Base-by-base conservation (phyloP, 2,329 filamentous ascomycete genomes). In the Penicillium sp. region DNA sequence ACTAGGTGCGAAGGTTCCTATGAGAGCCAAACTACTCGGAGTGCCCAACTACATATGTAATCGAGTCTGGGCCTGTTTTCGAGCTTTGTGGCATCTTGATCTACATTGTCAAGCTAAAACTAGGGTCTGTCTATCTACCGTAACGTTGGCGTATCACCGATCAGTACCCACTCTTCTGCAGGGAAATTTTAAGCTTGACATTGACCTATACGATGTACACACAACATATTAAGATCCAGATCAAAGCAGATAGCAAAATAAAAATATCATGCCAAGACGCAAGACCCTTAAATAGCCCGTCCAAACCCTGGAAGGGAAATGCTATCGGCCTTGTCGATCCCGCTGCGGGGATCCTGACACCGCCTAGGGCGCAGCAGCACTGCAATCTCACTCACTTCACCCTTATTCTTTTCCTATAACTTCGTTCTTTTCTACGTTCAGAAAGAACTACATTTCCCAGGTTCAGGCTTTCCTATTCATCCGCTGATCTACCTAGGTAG, bases 271-370 rank as follows among this genome's bases (percentile, higher is more conserved):
- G 47, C 47, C 47, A 49, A 49, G 47, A 32, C 28, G 24, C 15
- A 45, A 29, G 43, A 41, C 43, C 31, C 24, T 42, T 17, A 42
- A 37, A 32, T 47, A 47, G 37, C 12, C 35, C 17, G 31, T 22
- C 7, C 7, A 40, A 29, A 29, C 26, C 39, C 28, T 31, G 29
- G 10, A 45, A 41, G 31, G 37, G 24, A 42, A 46, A 41, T 21
- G 28, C 2, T n/a, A 51, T 37, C 48, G 31, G 43, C 48, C 49
- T 51, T 43, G 54, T 52, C 53, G 54, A 57, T 58, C 54, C 51
- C 51, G 43, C 32, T 58, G 56, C 56, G 56, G 56, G 56, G 56
- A 45, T 21, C 10, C 43, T 41, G 56, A 57, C 56, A 58, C 56
- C 56, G 56, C 56, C 56, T 29, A 37, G 28, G 34, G 39, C 43